phyloP scores from a whole-genome alignment of 2,329 filamentous ascomycete species.

The Neofusicoccum laricinum region DNA sequence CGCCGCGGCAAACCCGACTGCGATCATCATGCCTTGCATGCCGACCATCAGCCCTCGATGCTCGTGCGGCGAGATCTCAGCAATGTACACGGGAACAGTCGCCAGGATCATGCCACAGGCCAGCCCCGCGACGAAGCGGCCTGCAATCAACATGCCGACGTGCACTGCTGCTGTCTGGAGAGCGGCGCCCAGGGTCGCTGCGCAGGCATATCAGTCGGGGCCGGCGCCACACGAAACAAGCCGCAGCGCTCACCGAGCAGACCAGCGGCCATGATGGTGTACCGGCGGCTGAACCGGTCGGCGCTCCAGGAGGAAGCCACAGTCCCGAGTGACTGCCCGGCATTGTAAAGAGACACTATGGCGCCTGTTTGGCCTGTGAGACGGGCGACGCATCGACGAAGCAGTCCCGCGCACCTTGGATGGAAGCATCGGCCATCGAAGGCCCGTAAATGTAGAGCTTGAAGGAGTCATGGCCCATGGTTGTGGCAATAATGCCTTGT shows the following conservation, averaged over 20 bases:
- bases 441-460: background rate
- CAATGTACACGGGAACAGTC: slow-evolving; percentile 16
- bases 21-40: slow-evolving; percentile 66
- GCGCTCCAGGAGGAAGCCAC: background rate
- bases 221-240: no score
- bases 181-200: background rate
- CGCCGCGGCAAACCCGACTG: background rate
- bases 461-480: background rate
- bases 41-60: slow-evolving; percentile 7
- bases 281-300: slow-evolving; percentile 21
- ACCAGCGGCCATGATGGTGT: slow-evolving; percentile 16
- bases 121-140: slow-evolving; percentile 3
- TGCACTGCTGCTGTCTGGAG: slow-evolving; percentile 10
- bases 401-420: no score
- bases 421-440: background rate
- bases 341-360: background rate
- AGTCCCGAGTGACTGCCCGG: background rate
- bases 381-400: no score
- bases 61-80: slow-evolving; percentile 6
- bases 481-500: background rate
- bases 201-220: no score
- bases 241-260: no score
- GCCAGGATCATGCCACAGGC: slow-evolving; percentile 12
- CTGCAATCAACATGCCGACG: slow-evolving; percentile 16
- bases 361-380: background rate